phyloP scores from a whole-genome alignment of 371 early-diverging fungal genomes.

The Lichtheimia ramosa region DNA sequence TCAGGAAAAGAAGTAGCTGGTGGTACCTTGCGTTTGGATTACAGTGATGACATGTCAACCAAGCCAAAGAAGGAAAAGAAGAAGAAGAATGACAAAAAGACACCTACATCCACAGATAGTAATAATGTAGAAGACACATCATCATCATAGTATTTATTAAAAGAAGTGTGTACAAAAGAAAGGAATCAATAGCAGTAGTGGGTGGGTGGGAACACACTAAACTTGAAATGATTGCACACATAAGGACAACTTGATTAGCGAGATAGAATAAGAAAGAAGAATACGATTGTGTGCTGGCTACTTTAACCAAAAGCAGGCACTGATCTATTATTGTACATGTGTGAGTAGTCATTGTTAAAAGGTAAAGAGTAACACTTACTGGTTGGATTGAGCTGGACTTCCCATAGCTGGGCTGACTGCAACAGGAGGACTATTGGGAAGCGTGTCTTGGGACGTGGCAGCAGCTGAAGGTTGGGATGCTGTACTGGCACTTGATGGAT shows the following conservation, averaged over 20 bases:
- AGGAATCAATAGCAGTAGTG: background rate
- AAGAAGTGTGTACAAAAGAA: background rate
- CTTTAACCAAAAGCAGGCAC: constrained; percentile 38
- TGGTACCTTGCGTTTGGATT: background rate
- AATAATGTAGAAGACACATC: background rate
- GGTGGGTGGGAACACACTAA: too few species aligned
- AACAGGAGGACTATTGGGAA: constrained; percentile 18
- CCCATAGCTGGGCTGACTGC: constrained; percentile 28
- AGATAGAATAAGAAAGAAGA: constrained; percentile 2
- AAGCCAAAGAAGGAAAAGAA: background rate
- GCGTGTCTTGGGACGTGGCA: constrained; percentile 14
- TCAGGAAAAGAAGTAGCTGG: background rate
- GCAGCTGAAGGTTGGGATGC: constrained; percentile 21
- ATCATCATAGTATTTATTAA: background rate
- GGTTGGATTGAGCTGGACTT: constrained; percentile 39
- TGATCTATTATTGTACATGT: constrained; percentile 20
- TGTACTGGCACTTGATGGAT: constrained; percentile 19
- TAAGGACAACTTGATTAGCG: background rate
- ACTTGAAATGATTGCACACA: too few species aligned
- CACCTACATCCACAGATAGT: background rate
- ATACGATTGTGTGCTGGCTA: background rate
- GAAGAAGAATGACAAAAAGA: background rate
- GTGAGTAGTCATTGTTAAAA: background rate
- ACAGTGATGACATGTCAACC: background rate
- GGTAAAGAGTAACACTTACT: constrained; percentile 13